Evolutionary conservation across 139 green algal genomes (phyloP).

Genomic region (Desmodesmus armatus): DNA sequence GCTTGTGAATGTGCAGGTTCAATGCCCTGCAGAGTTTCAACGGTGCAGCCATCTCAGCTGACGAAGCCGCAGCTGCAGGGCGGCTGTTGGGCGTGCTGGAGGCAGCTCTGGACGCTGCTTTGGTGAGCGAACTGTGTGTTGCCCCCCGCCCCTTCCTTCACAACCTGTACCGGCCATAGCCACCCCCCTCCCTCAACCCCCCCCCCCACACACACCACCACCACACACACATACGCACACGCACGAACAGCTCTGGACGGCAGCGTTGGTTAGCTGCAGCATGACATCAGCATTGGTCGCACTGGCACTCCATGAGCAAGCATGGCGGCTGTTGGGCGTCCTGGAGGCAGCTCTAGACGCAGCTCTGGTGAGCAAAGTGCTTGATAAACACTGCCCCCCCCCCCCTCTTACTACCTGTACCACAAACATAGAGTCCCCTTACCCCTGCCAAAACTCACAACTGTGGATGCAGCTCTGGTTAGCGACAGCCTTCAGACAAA

Average conservation of each 20-base stretch:
- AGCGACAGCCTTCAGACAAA: too few species aligned
- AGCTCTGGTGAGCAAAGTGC: too few species aligned
- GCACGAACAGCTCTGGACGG: neutral
- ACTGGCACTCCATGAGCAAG: neutral
- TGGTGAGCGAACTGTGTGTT: conserved; percentile 5
- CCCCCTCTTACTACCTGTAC: too few species aligned
- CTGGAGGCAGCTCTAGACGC: too few species aligned
- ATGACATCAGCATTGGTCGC: neutral
- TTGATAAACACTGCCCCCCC: too few species aligned
- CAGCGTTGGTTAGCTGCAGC: neutral
- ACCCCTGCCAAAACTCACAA: too few species aligned
- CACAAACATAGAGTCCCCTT: too few species aligned
- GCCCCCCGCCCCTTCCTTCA: neutral
- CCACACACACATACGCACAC: neutral
- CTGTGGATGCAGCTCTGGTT: too few species aligned
- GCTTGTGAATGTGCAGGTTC: conserved; percentile 24
- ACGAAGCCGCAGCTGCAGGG: neutral
- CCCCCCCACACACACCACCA: too few species aligned
- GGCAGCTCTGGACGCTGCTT: conserved; percentile 19
- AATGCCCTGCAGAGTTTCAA: conserved; percentile 3
- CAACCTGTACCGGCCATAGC: too few species aligned
- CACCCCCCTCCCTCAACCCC: too few species aligned
- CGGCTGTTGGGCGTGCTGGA: conserved; percentile 20
- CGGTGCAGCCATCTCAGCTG: neutral
- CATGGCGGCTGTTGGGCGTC: too few species aligned